Base-by-base conservation (phyloP, 2,329 filamentous ascomycete species). In the Cladophialophora immunda region DNA sequence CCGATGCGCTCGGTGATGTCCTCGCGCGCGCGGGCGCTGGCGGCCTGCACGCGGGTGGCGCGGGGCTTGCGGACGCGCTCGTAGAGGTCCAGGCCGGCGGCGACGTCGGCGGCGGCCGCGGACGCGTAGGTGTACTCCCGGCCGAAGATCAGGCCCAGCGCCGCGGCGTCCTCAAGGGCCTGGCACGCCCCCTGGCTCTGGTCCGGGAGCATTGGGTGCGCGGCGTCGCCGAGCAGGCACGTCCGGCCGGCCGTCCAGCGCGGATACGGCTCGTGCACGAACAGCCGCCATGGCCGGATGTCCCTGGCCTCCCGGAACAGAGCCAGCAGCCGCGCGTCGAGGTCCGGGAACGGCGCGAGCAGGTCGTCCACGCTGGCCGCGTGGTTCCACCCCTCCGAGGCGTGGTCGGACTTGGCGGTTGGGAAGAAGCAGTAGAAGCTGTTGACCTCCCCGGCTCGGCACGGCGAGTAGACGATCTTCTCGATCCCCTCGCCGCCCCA, bases 111-210 rank as follows among this genome's bases (percentile, higher is more conserved):
- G 0, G 52, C n/a, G 0, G 75, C 60, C 7, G 65, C 67, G 52
- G 73, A 71, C 17, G 73, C 62, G 47, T 54, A 61, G 36, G 41
- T 58, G 47, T 69, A 66, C 5, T 69, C 62, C 1, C 19, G 47
- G 62, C 71, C 73, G 70, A 80, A 80, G 17, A 81, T 69, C 4
- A 79, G 69, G 0, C 79, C 78, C 5, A 81, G 59, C 0, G 77
- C 78, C 0, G 74, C 79, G 4, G 79, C 79, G 65, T 82, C 79
- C 68, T 82, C 80, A 34, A 81, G 78, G 0, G 79, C 79, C 73
- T 76, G 76, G 63, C 78, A 81, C 0, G 77, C 78, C 6, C 79
- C 72, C 68, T 76, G 72, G 7, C 70, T 72, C 32, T 77, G 76
- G 52, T 77, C 74, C 1, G 76, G 76, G 69, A 77, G 73, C 73